Conservation (phyloP, 2,329 filamentous ascomycete species). For the Colletotrichum eleusines region DNA sequence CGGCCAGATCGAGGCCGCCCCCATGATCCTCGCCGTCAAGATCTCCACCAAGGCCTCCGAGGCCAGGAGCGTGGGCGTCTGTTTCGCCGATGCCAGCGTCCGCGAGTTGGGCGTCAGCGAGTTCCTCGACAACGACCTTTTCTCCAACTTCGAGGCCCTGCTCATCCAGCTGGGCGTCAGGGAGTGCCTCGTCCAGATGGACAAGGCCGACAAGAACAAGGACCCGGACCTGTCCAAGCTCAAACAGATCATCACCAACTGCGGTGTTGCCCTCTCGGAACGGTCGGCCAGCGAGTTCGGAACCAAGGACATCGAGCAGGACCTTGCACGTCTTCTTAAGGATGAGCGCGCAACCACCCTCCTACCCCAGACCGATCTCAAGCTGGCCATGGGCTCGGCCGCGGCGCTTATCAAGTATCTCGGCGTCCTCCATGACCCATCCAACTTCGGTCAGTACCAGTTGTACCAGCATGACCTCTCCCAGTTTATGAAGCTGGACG, state of each 20-base stretch:
- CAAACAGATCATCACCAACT: conserved; percentile 89
- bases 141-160: conserved; percentile 96
- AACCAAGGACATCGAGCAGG: conserved; percentile 94
- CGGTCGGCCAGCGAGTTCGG: conserved; percentile 82
- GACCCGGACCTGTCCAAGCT: conserved; percentile 91
- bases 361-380: conserved; percentile 90
- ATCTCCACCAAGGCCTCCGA: conserved; percentile 89
- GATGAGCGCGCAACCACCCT: conserved; percentile 83
- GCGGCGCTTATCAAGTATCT: conserved; percentile 96
- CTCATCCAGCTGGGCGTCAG: conserved; percentile 96
- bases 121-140: conserved; percentile 98
- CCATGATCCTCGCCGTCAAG: conserved; percentile 96
- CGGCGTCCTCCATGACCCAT: conserved; percentile 87
- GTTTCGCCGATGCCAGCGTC: conserved; percentile 97
- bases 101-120: conserved; percentile 96
- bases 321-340: conserved; percentile 86
- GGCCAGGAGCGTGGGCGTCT: conserved; percentile 89
- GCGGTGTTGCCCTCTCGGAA: conserved; percentile 90
- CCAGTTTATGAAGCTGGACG: conserved; percentile 98
- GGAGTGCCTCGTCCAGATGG: conserved; percentile 88
- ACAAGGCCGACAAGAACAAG: conserved; percentile 84
- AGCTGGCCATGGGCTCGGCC: conserved; percentile 95
- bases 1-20: conserved; percentile 85
- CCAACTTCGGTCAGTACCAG: conserved; percentile 97
- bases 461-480: conserved; percentile 97